Base-by-base conservation (phyloP, 2,329 filamentous ascomycete species). In the Graphium sp. region DNA sequence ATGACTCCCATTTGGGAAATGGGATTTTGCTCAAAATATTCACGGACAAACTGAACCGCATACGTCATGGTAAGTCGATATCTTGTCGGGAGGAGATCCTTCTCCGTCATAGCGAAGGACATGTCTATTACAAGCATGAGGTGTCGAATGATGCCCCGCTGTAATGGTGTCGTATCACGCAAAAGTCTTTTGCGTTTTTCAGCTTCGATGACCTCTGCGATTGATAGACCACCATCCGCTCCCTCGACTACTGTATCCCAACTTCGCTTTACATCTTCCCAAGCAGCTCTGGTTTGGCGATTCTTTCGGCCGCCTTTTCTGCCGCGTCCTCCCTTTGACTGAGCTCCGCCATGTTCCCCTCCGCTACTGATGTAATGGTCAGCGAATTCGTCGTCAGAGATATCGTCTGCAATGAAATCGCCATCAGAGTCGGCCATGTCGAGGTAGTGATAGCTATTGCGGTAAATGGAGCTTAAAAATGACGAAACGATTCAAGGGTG, bases 1-100 rank as follows among this genome's bases (percentile, higher is more conserved):
- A 98, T 61, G 18, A 98, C 77, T 15, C 80, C 85, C 32, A 98
- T 68, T 53, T 98, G 89, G 7, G 84, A 92, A 39, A 98, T 95
- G 8, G 89, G 89, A 44, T 98, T 98, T 53, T 98, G 89, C 53
- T 95, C 89, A 47, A 95, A 98, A 55, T 83, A 98, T 49, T 94
- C 87, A 34, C 75, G 68, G 27, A 95, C 78, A 50, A 95, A 98
- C 32, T 84, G 77, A 37, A 77, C 70, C 11, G 84, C 78, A 51
- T 84, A 91, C 37, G 74, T 74, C 44, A 94, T 64, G 29, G 75
- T 78, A 18, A 94, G 66, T 21, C 84, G 66, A 51, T 87, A 85
- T 34, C 87, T 71, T 24, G 75, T 93, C 5, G 89, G 89, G 16
- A 89, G 71, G 39, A 95, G 64, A 47, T 98, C 89, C 53, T 95